Evolutionary conservation across 805 yeast genomes (phyloP).

Genomic region (Myxozyma vanderwaltii): DNA sequence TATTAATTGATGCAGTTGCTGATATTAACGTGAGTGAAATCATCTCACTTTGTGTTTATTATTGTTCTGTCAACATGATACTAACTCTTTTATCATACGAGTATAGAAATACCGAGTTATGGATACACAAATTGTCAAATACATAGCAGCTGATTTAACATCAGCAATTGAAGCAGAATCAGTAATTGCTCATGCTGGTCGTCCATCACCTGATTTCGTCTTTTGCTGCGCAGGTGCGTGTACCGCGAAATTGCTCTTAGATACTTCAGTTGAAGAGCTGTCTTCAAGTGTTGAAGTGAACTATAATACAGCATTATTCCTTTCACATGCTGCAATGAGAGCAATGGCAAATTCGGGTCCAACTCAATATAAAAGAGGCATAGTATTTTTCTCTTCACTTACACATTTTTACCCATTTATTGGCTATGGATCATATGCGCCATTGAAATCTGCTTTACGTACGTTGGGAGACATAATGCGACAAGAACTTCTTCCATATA

Average conservation of each 20-base stretch:
- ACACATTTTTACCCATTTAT: slow-evolving; percentile 83
- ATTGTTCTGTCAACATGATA: no score
- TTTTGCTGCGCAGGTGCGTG: slow-evolving; percentile 67
- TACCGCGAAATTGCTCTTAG: slow-evolving; percentile 73
- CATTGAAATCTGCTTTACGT: slow-evolving; percentile 79
- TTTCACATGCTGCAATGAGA: slow-evolving; percentile 62
- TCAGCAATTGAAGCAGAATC: slow-evolving; percentile 53
- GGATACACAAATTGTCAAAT: slow-evolving; percentile 45
- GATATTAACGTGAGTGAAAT: slow-evolving; percentile 46
- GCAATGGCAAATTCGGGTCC: slow-evolving; percentile 39
- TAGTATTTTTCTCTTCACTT: slow-evolving; percentile 71
- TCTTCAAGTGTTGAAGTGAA: slow-evolving; percentile 65
- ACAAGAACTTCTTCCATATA: slow-evolving; percentile 73
- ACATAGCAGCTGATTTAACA: slow-evolving; percentile 67
- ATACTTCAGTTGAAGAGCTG: slow-evolving; percentile 61
- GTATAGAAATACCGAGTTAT: slow-evolving; percentile 36
- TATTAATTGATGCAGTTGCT: slow-evolving; percentile 54
- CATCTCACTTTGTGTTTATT: background rate
- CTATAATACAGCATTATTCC: slow-evolving; percentile 70
- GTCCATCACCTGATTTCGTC: slow-evolving; percentile 63
- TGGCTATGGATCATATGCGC: slow-evolving; percentile 91
- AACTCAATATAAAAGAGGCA: slow-evolving; percentile 48
- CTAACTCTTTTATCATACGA: background rate
- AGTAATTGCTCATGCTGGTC: slow-evolving; percentile 47
- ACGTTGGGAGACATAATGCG: slow-evolving; percentile 74